Conservation (phyloP, 208 protist species). For the Acanthamoeba comandoni region DNA sequence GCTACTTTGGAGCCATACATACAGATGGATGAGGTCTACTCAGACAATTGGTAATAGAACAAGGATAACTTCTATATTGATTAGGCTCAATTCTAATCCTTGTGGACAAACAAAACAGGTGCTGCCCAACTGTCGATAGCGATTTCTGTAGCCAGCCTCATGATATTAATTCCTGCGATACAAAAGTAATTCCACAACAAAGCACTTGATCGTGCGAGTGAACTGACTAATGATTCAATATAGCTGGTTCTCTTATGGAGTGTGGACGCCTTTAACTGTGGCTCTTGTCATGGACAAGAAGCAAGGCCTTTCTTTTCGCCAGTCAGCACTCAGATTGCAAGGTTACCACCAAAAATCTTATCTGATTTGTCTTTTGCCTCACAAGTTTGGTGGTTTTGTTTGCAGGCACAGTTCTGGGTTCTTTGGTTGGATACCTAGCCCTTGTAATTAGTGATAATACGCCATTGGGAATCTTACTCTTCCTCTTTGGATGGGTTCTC, state of each 20-base stretch:
- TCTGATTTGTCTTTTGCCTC: too few species aligned
- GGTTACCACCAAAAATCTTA: too few species aligned
- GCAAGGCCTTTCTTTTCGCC: constrained; percentile 55
- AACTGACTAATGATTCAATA: too few species aligned
- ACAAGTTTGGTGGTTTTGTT: too few species aligned
- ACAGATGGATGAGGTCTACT: too few species aligned
- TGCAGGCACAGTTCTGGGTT: constrained; percentile 35
- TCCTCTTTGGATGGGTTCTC: constrained; percentile 50
- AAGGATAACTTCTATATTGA: too few species aligned
- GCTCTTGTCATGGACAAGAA: constrained; percentile 48
- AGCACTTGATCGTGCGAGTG: too few species aligned
- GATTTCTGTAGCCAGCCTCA: constrained; percentile 1
- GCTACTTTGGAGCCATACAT: too few species aligned
- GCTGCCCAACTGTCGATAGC: constrained; percentile 25
- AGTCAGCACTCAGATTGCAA: constrained; percentile 12
- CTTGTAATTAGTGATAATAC: background rate
- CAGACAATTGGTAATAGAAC: too few species aligned
- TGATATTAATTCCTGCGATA: constrained; percentile 17
- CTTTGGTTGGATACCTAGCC: background rate
- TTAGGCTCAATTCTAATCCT: too few species aligned
- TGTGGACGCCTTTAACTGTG: constrained; percentile 26
- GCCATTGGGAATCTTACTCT: constrained; percentile 23
- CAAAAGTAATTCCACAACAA: constrained; percentile 23
- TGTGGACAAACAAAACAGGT: too few species aligned
- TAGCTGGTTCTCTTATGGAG: constrained; percentile 39